Percentiles rank a stretch among this genome's conserved stretches.
Evolutionary conservation across 2,329 filamentous ascomycete genomes (phyloP).

Genomic region (Colletotrichum truncatum): DNA sequence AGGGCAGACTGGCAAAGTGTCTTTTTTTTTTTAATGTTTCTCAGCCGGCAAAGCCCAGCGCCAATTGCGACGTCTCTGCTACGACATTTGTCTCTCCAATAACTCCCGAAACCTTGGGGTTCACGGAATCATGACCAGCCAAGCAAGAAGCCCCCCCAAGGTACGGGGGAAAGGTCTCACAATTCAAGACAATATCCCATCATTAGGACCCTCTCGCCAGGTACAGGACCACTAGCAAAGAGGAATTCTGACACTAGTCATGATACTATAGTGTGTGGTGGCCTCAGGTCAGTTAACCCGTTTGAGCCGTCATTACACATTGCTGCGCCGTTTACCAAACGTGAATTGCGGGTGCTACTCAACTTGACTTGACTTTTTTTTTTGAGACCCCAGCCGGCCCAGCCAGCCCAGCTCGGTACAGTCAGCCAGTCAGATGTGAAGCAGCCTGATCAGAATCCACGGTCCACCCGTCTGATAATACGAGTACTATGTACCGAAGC

Average conservation of each 20-base stretch:
- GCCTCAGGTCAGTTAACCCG: background rate
- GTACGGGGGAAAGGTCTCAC: constrained; percentile 26
- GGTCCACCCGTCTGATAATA: background rate
- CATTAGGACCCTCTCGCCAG: constrained; percentile 9
- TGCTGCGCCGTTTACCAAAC: background rate
- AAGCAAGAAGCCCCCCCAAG: background rate
- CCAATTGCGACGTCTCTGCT: constrained; percentile 11
- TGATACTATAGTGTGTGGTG: constrained; percentile 21
- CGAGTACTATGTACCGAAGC: background rate
- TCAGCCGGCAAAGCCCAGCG: background rate
- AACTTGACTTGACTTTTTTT: background rate
- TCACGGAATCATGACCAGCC: constrained; percentile 1
- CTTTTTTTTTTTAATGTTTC: background rate
- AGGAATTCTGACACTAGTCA: constrained; percentile 29
- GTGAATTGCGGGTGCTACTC: constrained; percentile 1
- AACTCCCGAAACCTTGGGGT: constrained; percentile 18
- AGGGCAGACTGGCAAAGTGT: background rate
- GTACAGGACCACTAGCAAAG: background rate
- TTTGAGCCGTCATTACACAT: background rate
- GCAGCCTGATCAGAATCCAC: background rate
- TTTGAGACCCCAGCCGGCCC: background rate
- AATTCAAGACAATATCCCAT: constrained; percentile 27
- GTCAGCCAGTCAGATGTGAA: background rate
- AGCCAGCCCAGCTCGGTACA: too few species aligned
- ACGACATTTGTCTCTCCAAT: constrained; percentile 24